Conservation (phyloP, 768 basidiomycete genomes). For the Pleurotus sapidus region DNA sequence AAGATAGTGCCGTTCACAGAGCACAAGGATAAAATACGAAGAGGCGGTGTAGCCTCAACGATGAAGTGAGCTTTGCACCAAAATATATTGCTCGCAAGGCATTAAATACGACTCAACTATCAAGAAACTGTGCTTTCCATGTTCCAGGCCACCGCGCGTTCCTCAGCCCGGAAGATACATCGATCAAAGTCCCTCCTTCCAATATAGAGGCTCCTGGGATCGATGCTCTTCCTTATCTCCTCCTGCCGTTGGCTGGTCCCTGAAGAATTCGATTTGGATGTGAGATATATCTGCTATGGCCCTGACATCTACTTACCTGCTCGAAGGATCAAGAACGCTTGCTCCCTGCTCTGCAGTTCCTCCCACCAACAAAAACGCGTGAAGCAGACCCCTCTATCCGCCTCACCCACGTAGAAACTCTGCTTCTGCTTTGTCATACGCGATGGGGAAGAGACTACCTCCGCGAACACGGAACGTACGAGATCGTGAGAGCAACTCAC, state of each 20-base stretch:
- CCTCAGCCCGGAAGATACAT: slow-evolving; percentile 59
- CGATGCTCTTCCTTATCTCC: slow-evolving; percentile 78
- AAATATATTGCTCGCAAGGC: neutral
- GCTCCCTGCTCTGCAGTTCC: slow-evolving; percentile 81
- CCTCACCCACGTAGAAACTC: slow-evolving; percentile 82
- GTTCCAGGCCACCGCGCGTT: slow-evolving; percentile 66
- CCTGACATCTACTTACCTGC: neutral
- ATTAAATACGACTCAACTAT: neutral
- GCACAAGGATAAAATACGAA: slow-evolving; percentile 80
- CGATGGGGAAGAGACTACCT: slow-evolving; percentile 84
- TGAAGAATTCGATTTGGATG: slow-evolving; percentile 95
- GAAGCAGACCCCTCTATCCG: slow-evolving; percentile 78
- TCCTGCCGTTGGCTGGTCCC: slow-evolving; percentile 90
- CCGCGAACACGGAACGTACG: slow-evolving; percentile 80
- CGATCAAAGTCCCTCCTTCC: slow-evolving; percentile 57
- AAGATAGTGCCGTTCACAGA: slow-evolving; percentile 88
- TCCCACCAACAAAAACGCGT: slow-evolving; percentile 79
- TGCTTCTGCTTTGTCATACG: slow-evolving; percentile 86
- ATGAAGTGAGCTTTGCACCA: slow-evolving; percentile 62
- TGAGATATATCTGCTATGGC: slow-evolving; percentile 24
- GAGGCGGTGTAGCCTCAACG: slow-evolving; percentile 83
- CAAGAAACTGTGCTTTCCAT: slow-evolving; percentile 80
- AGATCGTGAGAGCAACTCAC: slow-evolving; percentile 78
- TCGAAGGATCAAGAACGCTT: slow-evolving; percentile 84
- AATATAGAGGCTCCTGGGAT: slow-evolving; percentile 67